Evolutionary conservation across 208 protist species (phyloP), one percentile per base, ranked within the genome.

Genomic region (Paratrypanosoma confusum): DNA sequence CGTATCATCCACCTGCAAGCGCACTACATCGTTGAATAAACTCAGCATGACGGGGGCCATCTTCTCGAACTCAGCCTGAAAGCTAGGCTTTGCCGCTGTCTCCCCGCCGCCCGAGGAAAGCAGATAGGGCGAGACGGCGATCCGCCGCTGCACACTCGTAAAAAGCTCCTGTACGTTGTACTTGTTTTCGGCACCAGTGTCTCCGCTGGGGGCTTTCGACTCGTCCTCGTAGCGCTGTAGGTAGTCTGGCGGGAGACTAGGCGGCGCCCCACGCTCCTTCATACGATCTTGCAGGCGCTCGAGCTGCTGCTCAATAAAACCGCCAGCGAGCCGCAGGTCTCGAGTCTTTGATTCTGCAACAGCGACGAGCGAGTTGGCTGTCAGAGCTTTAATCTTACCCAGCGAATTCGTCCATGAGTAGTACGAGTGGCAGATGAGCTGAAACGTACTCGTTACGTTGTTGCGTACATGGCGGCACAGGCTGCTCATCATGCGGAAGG

Each of bases 401-500:
- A 93, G 57, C 21, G 80, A 86, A 16, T 52, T 54, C 49, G 57
- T 81, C 69, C 74, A 81, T 7, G 49, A 60, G 45, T 75, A 93
- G 50, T 66, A 88, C 21, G 72, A 61, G 36, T 84, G 74, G 51
- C 75, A 66, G 71, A 93, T 90, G 13, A 85, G n/a, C 11, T 88
- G 44, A 31, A 81, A 87, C 7, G 67, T 73, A 29, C 44, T 64
- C 28, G 57, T 53, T 1, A 80, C 71, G 7, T 65, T 68, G 22
- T 45, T 47, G 38, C 84, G 79, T 22, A 93, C 84, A 45, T 81
- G 61, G 51, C 79, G 66, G 48, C 66, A 90, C 46, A 71, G 88
- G 38, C 65, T 83, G 55, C 80, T 88, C 80, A 93, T 87, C 39
- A 93, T 61, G 42, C 78, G 77, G 48, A 87, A 83, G 6, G 67